phyloP scores from a whole-genome alignment of 805 yeast species.

The Crinitomyces ghanaensis region DNA sequence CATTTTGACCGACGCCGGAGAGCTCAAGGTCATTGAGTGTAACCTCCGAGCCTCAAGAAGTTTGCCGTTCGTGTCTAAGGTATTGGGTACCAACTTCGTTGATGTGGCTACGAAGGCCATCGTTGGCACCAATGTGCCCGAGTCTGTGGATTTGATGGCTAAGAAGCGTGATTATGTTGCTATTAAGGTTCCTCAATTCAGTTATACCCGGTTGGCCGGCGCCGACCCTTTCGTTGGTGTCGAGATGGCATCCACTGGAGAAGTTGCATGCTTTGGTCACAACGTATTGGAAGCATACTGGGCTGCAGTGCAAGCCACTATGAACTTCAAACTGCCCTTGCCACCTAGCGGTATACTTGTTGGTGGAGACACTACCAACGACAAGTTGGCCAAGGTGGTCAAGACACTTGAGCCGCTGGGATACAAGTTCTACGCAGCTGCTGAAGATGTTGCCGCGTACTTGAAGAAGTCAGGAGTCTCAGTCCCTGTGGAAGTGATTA shows the following conservation, averaged over 20 bases:
- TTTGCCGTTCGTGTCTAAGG: constrained; percentile 98
- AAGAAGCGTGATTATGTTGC: constrained; percentile 74
- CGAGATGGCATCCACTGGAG: constrained; percentile 99
- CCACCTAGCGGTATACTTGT: constrained; percentile 85
- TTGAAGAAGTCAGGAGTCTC: constrained; percentile 29
- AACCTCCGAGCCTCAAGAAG: constrained; percentile 97
- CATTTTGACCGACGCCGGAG: constrained; percentile 55
- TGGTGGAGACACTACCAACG: constrained; percentile 82
- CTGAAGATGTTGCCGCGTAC: constrained; percentile 59
- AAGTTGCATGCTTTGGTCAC: constrained; percentile 91
- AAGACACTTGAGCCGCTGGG: constrained; percentile 58
- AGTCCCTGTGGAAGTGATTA: constrained; percentile 51
- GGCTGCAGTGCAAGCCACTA: constrained; percentile 93
- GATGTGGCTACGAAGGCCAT: constrained; percentile 89
- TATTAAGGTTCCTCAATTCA: constrained; percentile 95
- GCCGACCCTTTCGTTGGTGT: constrained; percentile 99
- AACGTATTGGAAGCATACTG: constrained; percentile 87
- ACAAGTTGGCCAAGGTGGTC: constrained; percentile 65
- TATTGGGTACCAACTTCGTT: constrained; percentile 86
- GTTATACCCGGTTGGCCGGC: constrained; percentile 96
- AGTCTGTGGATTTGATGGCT: constrained; percentile 75
- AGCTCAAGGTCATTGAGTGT: constrained; percentile 94
- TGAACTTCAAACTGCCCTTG: constrained; percentile 90
- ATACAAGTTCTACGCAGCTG: constrained; percentile 71
- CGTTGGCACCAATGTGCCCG: constrained; percentile 55